Evolutionary conservation across 176 grass and related monocot genomes (phyloP), one percentile per base, ranked within the genome.

Genomic region (Oryza glumipatula): DNA sequence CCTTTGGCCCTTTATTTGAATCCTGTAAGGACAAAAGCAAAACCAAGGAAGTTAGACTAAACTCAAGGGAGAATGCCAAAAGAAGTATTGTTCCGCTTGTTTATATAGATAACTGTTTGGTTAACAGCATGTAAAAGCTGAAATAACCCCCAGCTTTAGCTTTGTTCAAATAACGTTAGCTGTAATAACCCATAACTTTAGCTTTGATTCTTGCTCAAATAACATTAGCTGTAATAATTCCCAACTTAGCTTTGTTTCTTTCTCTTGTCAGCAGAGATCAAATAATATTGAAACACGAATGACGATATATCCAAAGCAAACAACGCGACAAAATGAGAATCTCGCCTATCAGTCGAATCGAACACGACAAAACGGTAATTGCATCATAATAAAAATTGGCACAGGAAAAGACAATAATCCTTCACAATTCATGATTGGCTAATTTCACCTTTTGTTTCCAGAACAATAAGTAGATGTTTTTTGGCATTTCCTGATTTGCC

Each of bases 1-100:
- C 87, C 54, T 94, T 99, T 54, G 88, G 80, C 44, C 90, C 90
- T 87, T 92, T 85, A 82, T 86, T 92, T 39, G 63, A 81, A 26
- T 83, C 80, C 93, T 95, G 81, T 9, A 74, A 28, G 33, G 79
- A 70, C 1, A 5, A 54, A n/a, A 75, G 69, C 71, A 70, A 72
- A 54, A 73, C 51, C 54, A 86, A 73, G 14, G 4, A 64, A 33
- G 64, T 77, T 56, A 54, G 22, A 82, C 76, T 82, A 78, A 84
- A 35, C 13, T 85, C 6, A 32, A 76, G 54, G n/a, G 46, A 80
- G 51, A 52, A 79, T 15, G 58, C 13, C 69, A 67, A 23, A 23
- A 9, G 33, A 82, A 67, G n/a, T 49, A 77, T 35, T 69, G 17
- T 28, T 49, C 35, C 54, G 32, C 68, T 49, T 65, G 61, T 7